These are phyloP conservation scores for Entophlyctis luteolus DNA, from an alignment of 192 early-diverging fungal genomes.

Conservation along the genomic window DNA sequence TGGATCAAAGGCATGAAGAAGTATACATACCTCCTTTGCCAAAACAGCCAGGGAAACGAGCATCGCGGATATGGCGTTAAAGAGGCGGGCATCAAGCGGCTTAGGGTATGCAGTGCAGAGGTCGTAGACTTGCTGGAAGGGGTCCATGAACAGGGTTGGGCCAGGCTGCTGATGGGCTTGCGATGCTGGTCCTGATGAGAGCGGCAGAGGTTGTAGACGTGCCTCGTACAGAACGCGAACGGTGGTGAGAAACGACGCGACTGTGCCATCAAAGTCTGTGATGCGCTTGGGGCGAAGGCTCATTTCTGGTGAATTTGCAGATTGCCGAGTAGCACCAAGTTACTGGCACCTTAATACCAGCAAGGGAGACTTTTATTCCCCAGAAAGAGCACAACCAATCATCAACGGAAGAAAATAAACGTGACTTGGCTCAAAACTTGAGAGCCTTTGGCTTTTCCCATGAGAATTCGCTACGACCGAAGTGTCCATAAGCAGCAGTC, in stretches of 20 bases:
- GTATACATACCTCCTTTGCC: background rate
- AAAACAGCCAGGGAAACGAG: constrained; percentile 55
- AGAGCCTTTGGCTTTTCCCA: constrained; percentile 86
- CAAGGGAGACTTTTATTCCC: too few relatives aligned
- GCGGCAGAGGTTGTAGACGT: background rate
- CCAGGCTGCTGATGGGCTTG: background rate
- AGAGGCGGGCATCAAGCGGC: constrained; percentile 63
- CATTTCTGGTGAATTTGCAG: background rate
- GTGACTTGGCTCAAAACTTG: constrained; percentile 50
- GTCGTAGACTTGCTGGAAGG: constrained; percentile 79
- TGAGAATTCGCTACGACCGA: constrained; percentile 81
- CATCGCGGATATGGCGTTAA: constrained; percentile 64
- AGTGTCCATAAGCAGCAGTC: constrained; percentile 89
- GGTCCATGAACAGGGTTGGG: constrained; percentile 61
- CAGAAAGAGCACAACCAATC: too few relatives aligned
- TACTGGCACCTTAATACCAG: too few relatives aligned
- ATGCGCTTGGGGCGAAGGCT: constrained; percentile 3
- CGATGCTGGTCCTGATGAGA: background rate
- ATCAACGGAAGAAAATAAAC: background rate
- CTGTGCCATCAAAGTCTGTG: background rate
- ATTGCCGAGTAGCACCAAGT: too few relatives aligned
- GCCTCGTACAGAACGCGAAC: background rate
- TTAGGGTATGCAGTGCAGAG: constrained; percentile 73
- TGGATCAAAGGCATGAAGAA: background rate
- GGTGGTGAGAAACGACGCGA: background rate